Base-by-base conservation (phyloP, 1,284 basidiomycete species). In the Leucocoprinus gongylophorus region DNA sequence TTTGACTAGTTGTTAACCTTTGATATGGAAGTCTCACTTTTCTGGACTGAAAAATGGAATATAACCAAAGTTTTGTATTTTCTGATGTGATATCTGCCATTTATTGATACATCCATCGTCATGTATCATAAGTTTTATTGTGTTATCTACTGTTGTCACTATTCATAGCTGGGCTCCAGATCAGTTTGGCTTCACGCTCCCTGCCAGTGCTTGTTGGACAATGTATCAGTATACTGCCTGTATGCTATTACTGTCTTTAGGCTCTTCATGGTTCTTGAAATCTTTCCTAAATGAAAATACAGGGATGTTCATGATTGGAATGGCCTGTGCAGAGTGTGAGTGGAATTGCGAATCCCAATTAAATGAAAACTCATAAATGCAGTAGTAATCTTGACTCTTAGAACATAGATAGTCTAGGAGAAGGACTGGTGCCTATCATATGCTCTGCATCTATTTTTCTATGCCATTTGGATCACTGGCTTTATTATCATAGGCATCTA, bases 361-460 rank as follows among this genome's bases (percentile, higher is more conserved):
- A 18, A 44, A 12, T 18, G 10, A 18, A 12, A 43, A 7, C 21
- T 49, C 21, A 35, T 6, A 21, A 12, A n/a, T 26, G 35, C 43
- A 8, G 37, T n/a, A 55, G 55, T 50, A 21, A 48, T 53, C 21
- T 47, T 52, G 29, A 50, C 40, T 21, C 39, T 52, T 30, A 56
- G 54, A 47, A 57, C 53, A 3, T 56, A 48, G 49, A 44, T 45
- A 10, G 39, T 51, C 43, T 57, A 52, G 46, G 47, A 41, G 42
- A 54, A 50, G 17, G 42, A 50, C 41, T 41, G 39, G 35, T 45
- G 48, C 17, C 17, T 58, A 17, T 23, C 45, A 26, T 44, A 35
- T 37, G 48, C 26, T 20, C 47, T 54, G 15, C 37, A 37, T 20
- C 21, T 48, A 12, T 26, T 52, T 17, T 46, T 48, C 12, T 12